Percentiles rank a stretch among this genome's conserved stretches.
Conservation (phyloP, 345 rosid genomes). For the Populus simonii region DNA sequence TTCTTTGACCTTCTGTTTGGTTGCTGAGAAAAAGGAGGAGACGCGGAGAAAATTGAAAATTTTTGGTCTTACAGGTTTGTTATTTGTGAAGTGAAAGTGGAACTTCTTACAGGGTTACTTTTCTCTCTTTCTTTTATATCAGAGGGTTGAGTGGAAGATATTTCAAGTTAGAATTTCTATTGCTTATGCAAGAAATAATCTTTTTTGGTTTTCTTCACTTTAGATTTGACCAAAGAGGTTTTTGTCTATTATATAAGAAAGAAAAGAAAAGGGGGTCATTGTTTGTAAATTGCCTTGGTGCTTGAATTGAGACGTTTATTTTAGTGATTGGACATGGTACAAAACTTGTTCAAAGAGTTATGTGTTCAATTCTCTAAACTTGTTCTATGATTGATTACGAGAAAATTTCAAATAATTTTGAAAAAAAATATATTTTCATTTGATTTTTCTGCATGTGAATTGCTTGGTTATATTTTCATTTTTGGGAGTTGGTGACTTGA, state of each 20-base stretch:
- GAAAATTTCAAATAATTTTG: not conserved
- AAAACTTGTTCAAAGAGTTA: not conserved
- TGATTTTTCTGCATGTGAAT: not conserved
- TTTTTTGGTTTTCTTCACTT: not conserved
- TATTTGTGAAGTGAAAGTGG: not conserved
- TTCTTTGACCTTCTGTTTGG: not conserved
- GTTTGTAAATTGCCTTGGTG: not conserved
- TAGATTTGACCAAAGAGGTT: not conserved
- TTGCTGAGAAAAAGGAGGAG: slow-evolving; percentile 10
- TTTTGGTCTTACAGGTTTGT: not conserved
- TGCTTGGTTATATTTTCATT: not conserved
- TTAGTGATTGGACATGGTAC: not conserved
- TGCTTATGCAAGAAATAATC: not conserved
- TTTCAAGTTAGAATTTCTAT: not conserved
- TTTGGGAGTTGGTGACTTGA: not conserved
- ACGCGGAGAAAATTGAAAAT: not conserved
- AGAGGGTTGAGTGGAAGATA: not conserved
- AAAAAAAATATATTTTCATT: not conserved
- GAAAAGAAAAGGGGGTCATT: not conserved
- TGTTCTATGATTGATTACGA: not conserved
- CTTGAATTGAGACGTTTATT: not conserved
- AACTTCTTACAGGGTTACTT: not conserved
- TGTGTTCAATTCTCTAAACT: not conserved
- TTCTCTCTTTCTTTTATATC: not conserved
- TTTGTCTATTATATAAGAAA: not conserved